Percentiles rank a stretch among this genome's conserved stretches.
phyloP scores from a whole-genome alignment of 208 protist species.

The Acanthamoeba sp. region DNA sequence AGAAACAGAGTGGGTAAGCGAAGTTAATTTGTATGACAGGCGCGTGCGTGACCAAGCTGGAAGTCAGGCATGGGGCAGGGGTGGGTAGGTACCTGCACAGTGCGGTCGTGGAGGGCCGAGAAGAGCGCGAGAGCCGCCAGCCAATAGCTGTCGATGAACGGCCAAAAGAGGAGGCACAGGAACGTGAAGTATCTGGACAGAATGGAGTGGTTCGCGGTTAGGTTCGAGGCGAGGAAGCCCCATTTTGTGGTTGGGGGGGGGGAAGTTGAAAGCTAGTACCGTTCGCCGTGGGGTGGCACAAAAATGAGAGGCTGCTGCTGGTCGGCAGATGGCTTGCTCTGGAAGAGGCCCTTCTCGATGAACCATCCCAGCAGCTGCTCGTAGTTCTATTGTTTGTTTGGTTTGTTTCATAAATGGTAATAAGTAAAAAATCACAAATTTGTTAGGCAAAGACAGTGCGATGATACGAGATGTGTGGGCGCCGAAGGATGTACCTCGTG shows the following conservation, averaged over 20 bases:
- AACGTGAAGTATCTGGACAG: constrained; percentile 62
- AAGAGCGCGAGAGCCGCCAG: constrained; percentile 54
- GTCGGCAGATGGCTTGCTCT: not conserved
- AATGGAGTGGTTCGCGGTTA: not conserved
- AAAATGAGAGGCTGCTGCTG: constrained; percentile 24
- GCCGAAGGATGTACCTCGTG: constrained; percentile 11
- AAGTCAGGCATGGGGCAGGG: too few relatives aligned
- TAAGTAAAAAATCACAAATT: not conserved
- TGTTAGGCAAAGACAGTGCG: too few relatives aligned
- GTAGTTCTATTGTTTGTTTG: constrained; percentile 44
- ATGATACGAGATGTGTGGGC: too few relatives aligned
- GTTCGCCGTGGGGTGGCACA: constrained; percentile 50
- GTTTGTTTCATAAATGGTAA: too few relatives aligned
- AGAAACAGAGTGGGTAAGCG: not conserved
- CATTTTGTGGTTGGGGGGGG: too few relatives aligned
- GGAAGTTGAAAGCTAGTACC: not conserved
- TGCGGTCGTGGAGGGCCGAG: constrained; percentile 59
- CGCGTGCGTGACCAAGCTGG: too few relatives aligned
- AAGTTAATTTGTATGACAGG: not conserved
- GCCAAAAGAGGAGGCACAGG: constrained; percentile 75
- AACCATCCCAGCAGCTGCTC: constrained; percentile 18
- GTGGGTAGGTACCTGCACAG: not conserved
- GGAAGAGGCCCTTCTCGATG: constrained; percentile 55
- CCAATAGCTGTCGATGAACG: constrained; percentile 77
- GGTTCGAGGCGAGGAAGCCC: too few relatives aligned